These are phyloP conservation scores for Coniochaeta prunicola DNA, from an alignment of 2,329 filamentous ascomycete species.

Conservation along the genomic window DNA sequence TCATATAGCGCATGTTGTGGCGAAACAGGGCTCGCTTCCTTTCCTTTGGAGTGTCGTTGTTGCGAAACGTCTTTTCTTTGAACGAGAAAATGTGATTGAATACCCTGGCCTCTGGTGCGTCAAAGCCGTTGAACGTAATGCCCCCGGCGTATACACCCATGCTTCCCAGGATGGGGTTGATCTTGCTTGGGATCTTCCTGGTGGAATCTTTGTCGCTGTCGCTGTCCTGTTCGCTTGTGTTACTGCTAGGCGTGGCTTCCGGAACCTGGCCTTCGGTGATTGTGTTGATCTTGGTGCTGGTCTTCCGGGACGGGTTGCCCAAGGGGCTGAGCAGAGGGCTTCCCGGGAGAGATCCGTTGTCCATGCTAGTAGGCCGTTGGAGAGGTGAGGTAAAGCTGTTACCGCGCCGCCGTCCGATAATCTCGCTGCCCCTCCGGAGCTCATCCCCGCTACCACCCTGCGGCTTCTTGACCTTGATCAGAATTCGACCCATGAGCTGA, in stretches of 20 bases:
- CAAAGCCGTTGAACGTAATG: constrained; percentile 79
- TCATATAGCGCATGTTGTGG: constrained; percentile 87
- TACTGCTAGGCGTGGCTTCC: constrained; percentile 44
- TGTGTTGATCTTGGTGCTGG: constrained; percentile 48
- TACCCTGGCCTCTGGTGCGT: constrained; percentile 67
- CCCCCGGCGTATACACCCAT: constrained; percentile 71
- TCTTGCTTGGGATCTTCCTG: constrained; percentile 72
- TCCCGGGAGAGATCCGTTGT: constrained; percentile 48
- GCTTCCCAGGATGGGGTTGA: constrained; percentile 72
- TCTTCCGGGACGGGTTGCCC: constrained; percentile 42
- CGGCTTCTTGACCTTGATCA: constrained; percentile 92
- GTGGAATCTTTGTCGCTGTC: constrained; percentile 46
- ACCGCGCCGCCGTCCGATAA: constrained; percentile 44
- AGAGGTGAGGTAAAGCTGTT: constrained; percentile 76
- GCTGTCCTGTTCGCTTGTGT: constrained; percentile 75
- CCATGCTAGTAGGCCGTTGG: constrained; percentile 52
- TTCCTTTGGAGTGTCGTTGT: constrained; percentile 67
- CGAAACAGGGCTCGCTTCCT: constrained; percentile 73
- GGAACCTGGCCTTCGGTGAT: constrained; percentile 51
- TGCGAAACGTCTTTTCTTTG: constrained; percentile 81
- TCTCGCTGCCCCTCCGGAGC: constrained; percentile 33
- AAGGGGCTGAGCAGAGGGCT: constrained; percentile 45
- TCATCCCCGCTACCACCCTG: constrained; percentile 40
- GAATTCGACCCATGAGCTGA: constrained; percentile 72
- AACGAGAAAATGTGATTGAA: constrained; percentile 97